Evolutionary conservation across 2,329 filamentous ascomycete genomes (phyloP), one percentile per base, ranked within the genome.

Genomic region (Phoma herbarum): DNA sequence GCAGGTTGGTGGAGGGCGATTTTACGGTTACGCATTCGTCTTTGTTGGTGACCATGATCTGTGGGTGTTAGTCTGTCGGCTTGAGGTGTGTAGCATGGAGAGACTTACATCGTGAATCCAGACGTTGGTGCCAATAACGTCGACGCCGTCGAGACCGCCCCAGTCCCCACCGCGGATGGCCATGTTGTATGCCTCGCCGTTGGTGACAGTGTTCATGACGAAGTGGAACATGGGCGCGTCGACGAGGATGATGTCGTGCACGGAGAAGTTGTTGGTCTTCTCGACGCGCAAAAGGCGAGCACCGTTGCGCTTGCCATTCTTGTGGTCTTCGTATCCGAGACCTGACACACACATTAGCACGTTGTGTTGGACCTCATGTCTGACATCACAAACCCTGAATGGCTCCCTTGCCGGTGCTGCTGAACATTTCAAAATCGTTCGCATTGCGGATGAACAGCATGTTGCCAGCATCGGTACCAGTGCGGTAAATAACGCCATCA

Each of bases 11-110:
- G 3, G 83, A 76, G 12, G 70, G 69, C 2, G 66, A 67, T 72
- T 84, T 86, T 59, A 86, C 82, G 2, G 84, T 86, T 0, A 86
- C 83, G 67, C 84, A 86, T 68, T 87, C 85, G 66, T 87, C 84
- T 72, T 85, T 86, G 79, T 87, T 88, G 23, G 85, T 86, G 6
- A 87, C 85, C 76, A 83, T 83, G 42, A 87, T 72, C 69, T 72
- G 39, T 1, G 18, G 25, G 12, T 25, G 53, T 63, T 52, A 55
- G 54, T 41, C 2, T 12, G 37, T 14, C 3, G 12, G 2, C 12
- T 51, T 20, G 11, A 25, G 18, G 8, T 14, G 8, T 14, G 4
- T 22, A 7, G 20, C 8, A 16, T n/a, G 18, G 28, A 18, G 18
- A 23, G 28, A 4, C 49, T 61, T 48, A 73, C 78, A 68, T 88